Evolutionary conservation across 2,329 filamentous ascomycete species (phyloP), one percentile per base, ranked within the genome.

Genomic region (Colletotrichum limetticola): DNA sequence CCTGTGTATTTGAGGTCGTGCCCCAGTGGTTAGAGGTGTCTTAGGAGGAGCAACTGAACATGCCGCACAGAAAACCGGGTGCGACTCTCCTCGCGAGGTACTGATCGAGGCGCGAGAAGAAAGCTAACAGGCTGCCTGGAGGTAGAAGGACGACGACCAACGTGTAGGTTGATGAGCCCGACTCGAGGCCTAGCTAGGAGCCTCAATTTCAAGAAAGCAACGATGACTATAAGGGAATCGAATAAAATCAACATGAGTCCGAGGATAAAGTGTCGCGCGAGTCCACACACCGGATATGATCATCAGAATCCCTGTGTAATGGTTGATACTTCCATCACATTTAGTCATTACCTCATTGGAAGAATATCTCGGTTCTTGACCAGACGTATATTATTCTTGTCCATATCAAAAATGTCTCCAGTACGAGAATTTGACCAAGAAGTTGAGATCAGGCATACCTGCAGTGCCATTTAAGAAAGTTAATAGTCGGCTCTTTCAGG

Each of bases 241-340:
- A 49, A 9, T 49, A 19, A 9, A 19, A 22, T 22, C 7, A 49
- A 19, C 8, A n/a, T 4, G 8, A 49, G 7, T 49, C 8, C 19
- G 42, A 19, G 42, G 8, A 19, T 1, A 49, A 49, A 9, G 42
- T 49, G 19, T 49, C n/a, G 42, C 16, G 65, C 16, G 24, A 55
- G 26, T 24, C 32, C 19, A 79, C 83, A 59, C 79, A 89, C 88
- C 85, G n/a, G 88, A 88, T 11, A 89, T 78, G 19, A 89, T 75
- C 89, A 90, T 90, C 66, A 91, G 80, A 1, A 89, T 75, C 12
- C 87, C 88, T 90, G 90, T 61, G 87, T 87, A 76, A 89, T 86
- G 63, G 89, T 83, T 28, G 90, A 81, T 8, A 89, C 84, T 75
- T 91, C 88, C 82, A 90, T 86, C 5, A 87, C 84, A 0, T 80